Conservation (phyloP, 345 rosid genomes). For the Salix udensis region DNA sequence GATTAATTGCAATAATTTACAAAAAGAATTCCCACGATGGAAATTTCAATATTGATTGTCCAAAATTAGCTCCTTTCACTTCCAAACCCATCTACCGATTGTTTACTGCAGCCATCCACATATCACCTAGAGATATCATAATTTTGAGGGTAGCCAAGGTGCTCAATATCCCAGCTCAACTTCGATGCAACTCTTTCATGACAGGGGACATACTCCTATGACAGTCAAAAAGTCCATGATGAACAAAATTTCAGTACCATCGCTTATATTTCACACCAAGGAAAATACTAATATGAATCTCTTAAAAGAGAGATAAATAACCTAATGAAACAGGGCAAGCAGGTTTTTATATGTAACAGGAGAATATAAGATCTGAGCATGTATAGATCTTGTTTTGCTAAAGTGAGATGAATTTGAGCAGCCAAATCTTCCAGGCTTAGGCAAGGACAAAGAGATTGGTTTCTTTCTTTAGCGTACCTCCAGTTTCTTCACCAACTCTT, state of each 20-base stretch:
- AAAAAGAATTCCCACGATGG: conserved; percentile 22
- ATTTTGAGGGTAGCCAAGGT: conserved; percentile 52
- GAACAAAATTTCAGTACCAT: conserved; percentile 1
- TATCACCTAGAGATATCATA: conserved; percentile 47
- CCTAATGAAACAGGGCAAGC: neutral
- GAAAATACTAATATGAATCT: neutral
- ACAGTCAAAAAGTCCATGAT: neutral
- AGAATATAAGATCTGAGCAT: too few relatives aligned
- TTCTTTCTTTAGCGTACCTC: conserved; percentile 50
- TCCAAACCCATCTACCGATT: conserved; percentile 13
- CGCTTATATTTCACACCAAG: neutral
- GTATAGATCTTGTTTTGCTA: neutral
- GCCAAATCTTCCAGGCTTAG: neutral
- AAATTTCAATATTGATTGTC: conserved; percentile 14
- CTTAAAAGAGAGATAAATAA: neutral
- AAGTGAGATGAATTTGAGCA: neutral
- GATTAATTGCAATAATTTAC: conserved; percentile 48
- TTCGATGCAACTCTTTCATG: conserved; percentile 76
- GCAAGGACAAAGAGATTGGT: neutral
- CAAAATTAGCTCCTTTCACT: conserved; percentile 23
- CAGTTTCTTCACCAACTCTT: conserved; percentile 72
- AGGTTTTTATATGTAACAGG: neutral
- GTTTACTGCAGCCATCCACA: neutral
- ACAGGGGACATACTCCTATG: conserved; percentile 82
- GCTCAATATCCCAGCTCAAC: conserved; percentile 89